These are phyloP conservation scores for Mucor racemosus DNA, from an alignment of 371 early-diverging fungal genomes.

Conservation along the genomic window DNA sequence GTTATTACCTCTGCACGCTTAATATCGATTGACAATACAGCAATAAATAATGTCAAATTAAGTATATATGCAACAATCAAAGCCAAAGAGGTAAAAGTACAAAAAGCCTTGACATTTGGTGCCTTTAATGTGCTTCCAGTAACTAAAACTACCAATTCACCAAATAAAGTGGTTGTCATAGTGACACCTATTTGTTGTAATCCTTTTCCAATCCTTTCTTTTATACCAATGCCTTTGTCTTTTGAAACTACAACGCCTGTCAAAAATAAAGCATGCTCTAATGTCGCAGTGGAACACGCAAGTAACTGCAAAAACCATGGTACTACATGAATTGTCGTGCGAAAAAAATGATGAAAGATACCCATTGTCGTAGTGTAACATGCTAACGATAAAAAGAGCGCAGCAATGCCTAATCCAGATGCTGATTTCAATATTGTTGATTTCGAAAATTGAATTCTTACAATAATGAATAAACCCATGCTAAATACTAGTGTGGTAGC, in stretches of 20 bases:
- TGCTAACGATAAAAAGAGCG: slow-evolving; percentile 49
- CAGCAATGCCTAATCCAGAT: slow-evolving; percentile 69
- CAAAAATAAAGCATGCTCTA: slow-evolving; percentile 75
- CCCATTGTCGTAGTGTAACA: slow-evolving; percentile 36
- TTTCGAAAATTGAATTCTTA: slow-evolving; percentile 6
- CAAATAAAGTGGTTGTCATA: slow-evolving; percentile 62
- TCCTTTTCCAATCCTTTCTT: slow-evolving; percentile 73
- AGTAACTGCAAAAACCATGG: slow-evolving; percentile 66
- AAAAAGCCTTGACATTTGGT: slow-evolving; percentile 67
- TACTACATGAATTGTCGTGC: slow-evolving; percentile 16
- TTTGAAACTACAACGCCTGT: slow-evolving; percentile 72
- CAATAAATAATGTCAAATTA: slow-evolving; percentile 74
- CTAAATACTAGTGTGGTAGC: not conserved
- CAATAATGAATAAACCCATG: not conserved
- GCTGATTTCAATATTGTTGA: slow-evolving; percentile 63
- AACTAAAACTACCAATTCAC: slow-evolving; percentile 57
- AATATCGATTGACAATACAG: slow-evolving; percentile 78
- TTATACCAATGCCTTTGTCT: slow-evolving; percentile 69
- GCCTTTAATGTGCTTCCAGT: slow-evolving; percentile 60
- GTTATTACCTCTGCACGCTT: slow-evolving; percentile 64
- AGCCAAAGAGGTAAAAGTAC: slow-evolving; percentile 65
- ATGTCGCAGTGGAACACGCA: slow-evolving; percentile 68
- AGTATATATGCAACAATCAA: slow-evolving; percentile 72
- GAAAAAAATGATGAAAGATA: slow-evolving; percentile 26
- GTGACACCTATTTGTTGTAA: slow-evolving; percentile 65